Percentiles rank a stretch among this genome's conserved stretches.
Conservation (phyloP, 257 asterid species). For the Solanum chilense region DNA sequence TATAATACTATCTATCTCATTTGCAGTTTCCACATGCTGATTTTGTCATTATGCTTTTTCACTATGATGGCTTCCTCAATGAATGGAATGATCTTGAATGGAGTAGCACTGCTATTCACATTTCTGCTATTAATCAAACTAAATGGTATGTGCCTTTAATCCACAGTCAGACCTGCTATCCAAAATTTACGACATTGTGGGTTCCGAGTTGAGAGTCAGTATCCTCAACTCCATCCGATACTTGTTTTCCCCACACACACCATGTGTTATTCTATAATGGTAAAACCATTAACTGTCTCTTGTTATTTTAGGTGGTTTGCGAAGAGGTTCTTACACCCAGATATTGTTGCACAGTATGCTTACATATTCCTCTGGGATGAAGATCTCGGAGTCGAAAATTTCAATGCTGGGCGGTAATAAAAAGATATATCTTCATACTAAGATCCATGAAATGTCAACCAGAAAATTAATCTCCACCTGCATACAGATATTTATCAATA, state of each 20-base stretch:
- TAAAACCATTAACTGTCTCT: not conserved
- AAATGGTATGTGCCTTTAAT: conserved; percentile 33
- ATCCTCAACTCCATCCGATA: not conserved
- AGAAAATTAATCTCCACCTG: not conserved
- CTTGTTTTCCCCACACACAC: not conserved
- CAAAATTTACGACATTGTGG: not conserved
- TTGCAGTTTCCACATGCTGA: conserved; percentile 40
- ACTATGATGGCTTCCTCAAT: conserved; percentile 65
- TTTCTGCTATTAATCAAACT: conserved; percentile 66
- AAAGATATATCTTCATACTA: not conserved
- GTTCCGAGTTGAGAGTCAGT: not conserved
- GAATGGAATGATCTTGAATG: conserved; percentile 64
- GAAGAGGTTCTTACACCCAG: conserved; percentile 81
- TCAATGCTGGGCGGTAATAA: conserved; percentile 46
- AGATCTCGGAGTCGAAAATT: conserved; percentile 69
- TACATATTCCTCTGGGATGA: conserved; percentile 82
- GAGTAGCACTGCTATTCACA: conserved; percentile 45
- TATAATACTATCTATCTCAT: not conserved
- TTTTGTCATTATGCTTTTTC: conserved; percentile 61
- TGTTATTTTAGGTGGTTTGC: conserved; percentile 71
- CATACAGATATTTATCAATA: conserved; percentile 54
- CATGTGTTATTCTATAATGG: not conserved
- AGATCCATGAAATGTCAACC: not conserved
- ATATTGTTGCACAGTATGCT: conserved; percentile 45
- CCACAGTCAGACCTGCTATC: not conserved